Evolutionary conservation across 768 basidiomycete genomes (phyloP).

Genomic region (Albatrellus ellisii): DNA sequence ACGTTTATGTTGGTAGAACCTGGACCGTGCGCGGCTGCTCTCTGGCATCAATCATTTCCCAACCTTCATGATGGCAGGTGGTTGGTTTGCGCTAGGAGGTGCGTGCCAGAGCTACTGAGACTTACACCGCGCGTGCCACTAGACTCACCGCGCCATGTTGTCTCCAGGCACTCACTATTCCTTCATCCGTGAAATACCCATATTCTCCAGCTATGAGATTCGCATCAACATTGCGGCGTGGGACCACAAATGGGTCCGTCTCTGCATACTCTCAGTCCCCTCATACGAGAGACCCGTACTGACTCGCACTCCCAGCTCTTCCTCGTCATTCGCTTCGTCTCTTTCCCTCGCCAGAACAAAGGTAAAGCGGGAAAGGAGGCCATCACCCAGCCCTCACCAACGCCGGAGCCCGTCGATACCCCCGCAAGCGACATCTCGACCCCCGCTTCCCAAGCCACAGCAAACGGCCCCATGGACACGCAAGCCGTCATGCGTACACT

Average conservation of each 20-base stretch:
- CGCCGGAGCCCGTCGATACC: slow-evolving; percentile 17
- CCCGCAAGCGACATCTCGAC: background rate
- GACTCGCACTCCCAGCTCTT: slow-evolving; percentile 34
- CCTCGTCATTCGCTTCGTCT: slow-evolving; percentile 49
- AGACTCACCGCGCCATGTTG: background rate
- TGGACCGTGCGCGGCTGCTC: slow-evolving; percentile 30
- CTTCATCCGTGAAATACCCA: slow-evolving; percentile 61
- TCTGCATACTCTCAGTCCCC: background rate
- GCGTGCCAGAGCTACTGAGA: slow-evolving; percentile 1
- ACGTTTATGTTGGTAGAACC: slow-evolving; percentile 18
- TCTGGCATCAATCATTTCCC: slow-evolving; percentile 39
- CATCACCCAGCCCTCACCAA: slow-evolving; percentile 19
- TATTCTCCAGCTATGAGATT: slow-evolving; percentile 48
- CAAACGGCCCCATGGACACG: background rate
- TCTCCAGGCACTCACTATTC: slow-evolving; percentile 47
- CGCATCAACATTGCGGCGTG: slow-evolving; percentile 42
- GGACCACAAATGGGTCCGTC: slow-evolving; percentile 71
- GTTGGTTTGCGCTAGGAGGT: slow-evolving; percentile 46
- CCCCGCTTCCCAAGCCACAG: slow-evolving; percentile 2
- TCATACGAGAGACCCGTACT: background rate
- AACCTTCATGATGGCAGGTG: slow-evolving; percentile 41
- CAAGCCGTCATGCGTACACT: background rate
- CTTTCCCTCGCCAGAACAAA: slow-evolving; percentile 26
- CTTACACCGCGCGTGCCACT: no score
- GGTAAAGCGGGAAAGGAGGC: no score